These are phyloP conservation scores for Stachybotrys chartarum DNA, from an alignment of 2,329 filamentous ascomycete species.

Conservation along the genomic window DNA sequence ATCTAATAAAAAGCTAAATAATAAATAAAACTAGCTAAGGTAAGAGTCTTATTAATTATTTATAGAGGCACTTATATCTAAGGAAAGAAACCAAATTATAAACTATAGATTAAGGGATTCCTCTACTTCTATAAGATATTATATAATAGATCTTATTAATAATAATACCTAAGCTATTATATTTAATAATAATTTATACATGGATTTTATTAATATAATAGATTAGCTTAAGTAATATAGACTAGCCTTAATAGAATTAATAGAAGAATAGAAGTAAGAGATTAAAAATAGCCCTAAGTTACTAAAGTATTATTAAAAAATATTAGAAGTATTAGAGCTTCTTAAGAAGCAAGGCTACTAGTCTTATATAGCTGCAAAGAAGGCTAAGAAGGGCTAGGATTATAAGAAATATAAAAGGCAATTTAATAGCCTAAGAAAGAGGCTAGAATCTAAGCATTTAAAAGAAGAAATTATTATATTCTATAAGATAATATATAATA, in stretches of 20 bases:
- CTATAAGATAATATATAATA: slow-evolving; percentile 10
- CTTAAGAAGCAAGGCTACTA: not conserved
- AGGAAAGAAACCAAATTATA: not conserved
- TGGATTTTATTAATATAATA: not conserved
- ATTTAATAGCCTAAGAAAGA: not conserved
- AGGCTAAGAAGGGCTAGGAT: not conserved
- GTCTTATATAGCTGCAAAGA: not conserved
- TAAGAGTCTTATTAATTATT: not conserved
- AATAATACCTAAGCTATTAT: not conserved
- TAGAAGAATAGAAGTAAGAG: not conserved
- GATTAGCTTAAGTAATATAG: not conserved
- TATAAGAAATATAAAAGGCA: not conserved
- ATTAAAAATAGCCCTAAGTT: not conserved
- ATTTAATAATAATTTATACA: not conserved
- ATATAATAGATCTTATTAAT: not conserved
- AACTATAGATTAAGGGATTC: not conserved
- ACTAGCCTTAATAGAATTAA: not conserved
- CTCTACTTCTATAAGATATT: not conserved
- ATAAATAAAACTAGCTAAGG: not conserved
- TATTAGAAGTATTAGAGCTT: not conserved
- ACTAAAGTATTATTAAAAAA: not conserved
- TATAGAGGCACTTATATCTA: not conserved
- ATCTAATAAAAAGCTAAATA: not conserved
- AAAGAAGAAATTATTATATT: slow-evolving; percentile 1
- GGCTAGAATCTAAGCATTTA: not conserved